Percentiles rank a stretch among this genome's conserved stretches.
Conservation (phyloP, 2,329 filamentous ascomycete genomes). For the Arthroderma sp. region DNA sequence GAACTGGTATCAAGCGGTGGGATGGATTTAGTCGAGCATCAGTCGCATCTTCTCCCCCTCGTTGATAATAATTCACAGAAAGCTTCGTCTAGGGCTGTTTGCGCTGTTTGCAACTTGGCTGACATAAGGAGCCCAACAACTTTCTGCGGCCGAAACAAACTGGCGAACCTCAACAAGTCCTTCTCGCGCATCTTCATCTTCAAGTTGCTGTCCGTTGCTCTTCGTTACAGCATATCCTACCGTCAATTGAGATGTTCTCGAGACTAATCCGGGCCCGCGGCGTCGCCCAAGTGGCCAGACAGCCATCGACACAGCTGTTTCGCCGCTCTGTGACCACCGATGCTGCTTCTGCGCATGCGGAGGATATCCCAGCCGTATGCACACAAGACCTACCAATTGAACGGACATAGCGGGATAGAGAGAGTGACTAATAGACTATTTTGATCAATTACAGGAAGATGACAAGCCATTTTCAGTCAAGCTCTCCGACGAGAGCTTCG, state of each 20-base stretch:
- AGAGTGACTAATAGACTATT: neutral
- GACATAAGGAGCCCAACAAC: slow-evolving; percentile 14
- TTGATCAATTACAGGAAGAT: slow-evolving; percentile 54
- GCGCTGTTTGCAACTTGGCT: slow-evolving; percentile 10
- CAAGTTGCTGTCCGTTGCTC: neutral
- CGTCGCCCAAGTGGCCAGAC: slow-evolving; percentile 44
- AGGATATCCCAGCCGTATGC: slow-evolving; percentile 58
- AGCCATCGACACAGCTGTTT: slow-evolving; percentile 37
- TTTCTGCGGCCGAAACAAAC: slow-evolving; percentile 1
- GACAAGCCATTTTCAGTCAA: slow-evolving; percentile 85
- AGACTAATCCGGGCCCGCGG: slow-evolving; percentile 54
- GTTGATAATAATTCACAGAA: neutral
- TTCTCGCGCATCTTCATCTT: neutral
- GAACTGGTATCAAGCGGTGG: neutral
- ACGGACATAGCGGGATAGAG: neutral
- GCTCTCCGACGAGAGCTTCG: slow-evolving; percentile 96
- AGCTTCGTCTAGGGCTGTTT: slow-evolving; percentile 9
- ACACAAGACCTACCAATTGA: neutral
- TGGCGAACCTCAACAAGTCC: slow-evolving; percentile 3
- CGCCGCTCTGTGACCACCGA: slow-evolving; percentile 83
- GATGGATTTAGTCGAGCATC: neutral
- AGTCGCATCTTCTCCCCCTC: neutral
- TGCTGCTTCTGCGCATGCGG: slow-evolving; percentile 80
- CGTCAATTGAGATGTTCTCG: slow-evolving; percentile 49
- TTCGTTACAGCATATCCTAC: neutral